A percentile compares a stretch with the other conserved stretches of the same genome.
Evolutionary conservation across 495 filamentous ascomycete genomes (phyloP).

Genomic region (Stereocaulon alpinum): DNA sequence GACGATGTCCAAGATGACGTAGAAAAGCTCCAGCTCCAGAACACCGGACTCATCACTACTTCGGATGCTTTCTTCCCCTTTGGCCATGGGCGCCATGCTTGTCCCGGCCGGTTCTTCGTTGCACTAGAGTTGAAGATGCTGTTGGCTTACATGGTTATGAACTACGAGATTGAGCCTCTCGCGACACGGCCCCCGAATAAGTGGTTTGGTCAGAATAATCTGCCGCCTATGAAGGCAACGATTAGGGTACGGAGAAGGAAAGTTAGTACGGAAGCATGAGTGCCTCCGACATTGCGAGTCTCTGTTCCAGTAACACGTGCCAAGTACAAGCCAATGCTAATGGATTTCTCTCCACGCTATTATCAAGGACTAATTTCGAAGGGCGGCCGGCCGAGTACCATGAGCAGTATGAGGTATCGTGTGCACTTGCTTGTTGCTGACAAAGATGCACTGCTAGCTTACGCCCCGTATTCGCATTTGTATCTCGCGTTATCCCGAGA

Average conservation of each 20-base stretch:
- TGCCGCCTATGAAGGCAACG: constrained; percentile 11
- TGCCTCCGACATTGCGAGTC: no score
- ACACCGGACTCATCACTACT: constrained; percentile 2
- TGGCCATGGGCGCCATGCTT: constrained; percentile 14
- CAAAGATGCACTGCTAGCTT: no score
- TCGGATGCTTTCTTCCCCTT: constrained; percentile 14
- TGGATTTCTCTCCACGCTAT: no score
- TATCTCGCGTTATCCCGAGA: no score
- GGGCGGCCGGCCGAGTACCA: no score
- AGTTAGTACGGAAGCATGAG: constrained; percentile 2
- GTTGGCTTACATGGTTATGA: constrained; percentile 24
- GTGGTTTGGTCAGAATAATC: not conserved
- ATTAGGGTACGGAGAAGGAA: constrained; percentile 10
- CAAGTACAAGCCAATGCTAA: no score
- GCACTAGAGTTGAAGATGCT: constrained; percentile 27
- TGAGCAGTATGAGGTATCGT: no score
- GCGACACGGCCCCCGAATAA: not conserved
- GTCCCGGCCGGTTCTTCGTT: constrained; percentile 16
- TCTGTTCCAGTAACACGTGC: no score
- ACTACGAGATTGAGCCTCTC: constrained; percentile 25
- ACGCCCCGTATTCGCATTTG: no score
- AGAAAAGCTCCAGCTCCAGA: not conserved
- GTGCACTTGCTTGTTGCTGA: no score
- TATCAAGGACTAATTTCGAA: no score
- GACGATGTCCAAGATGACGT: not conserved